Percentiles rank a stretch among this genome's conserved stretches.
phyloP scores from a whole-genome alignment of 805 yeast genomes.

The Wickerhamiella galacta region DNA sequence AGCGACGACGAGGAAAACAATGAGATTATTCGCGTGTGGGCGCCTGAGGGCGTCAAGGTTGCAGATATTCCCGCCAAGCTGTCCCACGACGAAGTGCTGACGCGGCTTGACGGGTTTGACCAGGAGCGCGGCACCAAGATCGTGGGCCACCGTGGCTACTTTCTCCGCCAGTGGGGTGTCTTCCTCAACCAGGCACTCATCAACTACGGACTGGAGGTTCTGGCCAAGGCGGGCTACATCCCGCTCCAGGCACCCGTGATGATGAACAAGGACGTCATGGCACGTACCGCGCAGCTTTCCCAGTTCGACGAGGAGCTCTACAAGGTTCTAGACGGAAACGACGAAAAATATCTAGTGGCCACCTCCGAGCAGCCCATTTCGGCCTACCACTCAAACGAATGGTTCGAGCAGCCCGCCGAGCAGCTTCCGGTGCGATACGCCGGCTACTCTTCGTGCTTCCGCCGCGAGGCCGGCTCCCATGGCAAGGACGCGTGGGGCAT shows the following conservation, averaged over 20 bases:
- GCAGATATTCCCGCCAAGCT: constrained; percentile 63
- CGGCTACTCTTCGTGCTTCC: constrained; percentile 95
- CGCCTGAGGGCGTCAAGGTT: constrained; percentile 53
- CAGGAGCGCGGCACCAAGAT: constrained; percentile 97
- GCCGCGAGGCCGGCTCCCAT: constrained; percentile 98
- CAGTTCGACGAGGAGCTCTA: constrained; percentile 96
- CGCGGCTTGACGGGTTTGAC: constrained; percentile 93
- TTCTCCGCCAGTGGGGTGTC: constrained; percentile 87
- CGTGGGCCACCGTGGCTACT: constrained; percentile 97
- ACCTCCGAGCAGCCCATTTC: constrained; percentile 98
- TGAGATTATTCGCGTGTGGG: constrained; percentile 75
- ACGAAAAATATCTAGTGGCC: constrained; percentile 94
- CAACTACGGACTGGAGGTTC: constrained; percentile 81
- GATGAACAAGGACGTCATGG: constrained; percentile 99
- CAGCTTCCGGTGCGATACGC: constrained; percentile 95
- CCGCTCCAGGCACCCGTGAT: constrained; percentile 97
- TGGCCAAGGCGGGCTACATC: constrained; percentile 59
- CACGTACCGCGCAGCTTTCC: constrained; percentile 95
- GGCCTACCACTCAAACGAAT: constrained; percentile 91
- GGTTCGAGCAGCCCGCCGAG: constrained; percentile 96
- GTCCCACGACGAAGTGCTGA: constrained; percentile 88
- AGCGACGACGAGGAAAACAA: constrained; percentile 84
- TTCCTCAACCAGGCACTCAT: constrained; percentile 95
- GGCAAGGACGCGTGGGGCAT: constrained; percentile 99
- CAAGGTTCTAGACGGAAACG: constrained; percentile 92